phyloP scores from a whole-genome alignment of 371 early-diverging fungal species.

The Apophysomyces variabilis region DNA sequence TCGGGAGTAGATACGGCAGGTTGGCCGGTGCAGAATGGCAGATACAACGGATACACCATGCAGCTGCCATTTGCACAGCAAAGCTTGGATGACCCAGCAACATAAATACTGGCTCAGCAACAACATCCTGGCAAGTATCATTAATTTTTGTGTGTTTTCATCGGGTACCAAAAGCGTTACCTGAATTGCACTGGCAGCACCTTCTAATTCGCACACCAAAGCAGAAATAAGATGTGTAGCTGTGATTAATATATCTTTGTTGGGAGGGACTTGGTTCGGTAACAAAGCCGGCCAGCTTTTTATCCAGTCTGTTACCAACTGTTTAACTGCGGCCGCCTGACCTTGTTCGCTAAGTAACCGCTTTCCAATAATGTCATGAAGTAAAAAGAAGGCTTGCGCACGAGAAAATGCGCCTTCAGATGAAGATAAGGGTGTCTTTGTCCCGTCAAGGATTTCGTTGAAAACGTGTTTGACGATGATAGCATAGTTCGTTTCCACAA shows the following conservation, averaged over 20 bases:
- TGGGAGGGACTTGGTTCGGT: constrained; percentile 65
- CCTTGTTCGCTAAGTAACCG: constrained; percentile 79
- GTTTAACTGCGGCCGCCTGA: constrained; percentile 73
- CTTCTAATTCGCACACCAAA: constrained; percentile 79
- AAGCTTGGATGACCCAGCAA: constrained; percentile 73
- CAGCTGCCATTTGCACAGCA: constrained; percentile 77
- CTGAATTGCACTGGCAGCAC: constrained; percentile 74
- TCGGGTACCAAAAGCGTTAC: constrained; percentile 28
- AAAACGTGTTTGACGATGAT: constrained; percentile 72
- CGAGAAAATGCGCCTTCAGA: constrained; percentile 70
- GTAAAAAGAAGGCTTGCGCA: constrained; percentile 69
- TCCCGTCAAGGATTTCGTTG: constrained; percentile 53
- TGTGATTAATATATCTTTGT: constrained; percentile 64
- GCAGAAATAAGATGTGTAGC: constrained; percentile 76
- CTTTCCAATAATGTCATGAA: constrained; percentile 78
- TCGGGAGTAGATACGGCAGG: constrained; percentile 64
- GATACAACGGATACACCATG: constrained; percentile 74
- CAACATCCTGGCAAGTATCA: constrained; percentile 49
- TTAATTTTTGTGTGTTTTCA: not conserved
- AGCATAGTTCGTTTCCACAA: constrained; percentile 79
- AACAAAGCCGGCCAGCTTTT: constrained; percentile 72
- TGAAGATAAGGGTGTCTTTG: constrained; percentile 37
- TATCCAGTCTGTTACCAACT: constrained; percentile 69
- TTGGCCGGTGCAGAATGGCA: constrained; percentile 71
- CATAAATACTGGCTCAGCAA: constrained; percentile 67